Evolutionary conservation across 129 eudicot species (phyloP).

Genomic region (Rutidosis leptorrhynchoides): DNA sequence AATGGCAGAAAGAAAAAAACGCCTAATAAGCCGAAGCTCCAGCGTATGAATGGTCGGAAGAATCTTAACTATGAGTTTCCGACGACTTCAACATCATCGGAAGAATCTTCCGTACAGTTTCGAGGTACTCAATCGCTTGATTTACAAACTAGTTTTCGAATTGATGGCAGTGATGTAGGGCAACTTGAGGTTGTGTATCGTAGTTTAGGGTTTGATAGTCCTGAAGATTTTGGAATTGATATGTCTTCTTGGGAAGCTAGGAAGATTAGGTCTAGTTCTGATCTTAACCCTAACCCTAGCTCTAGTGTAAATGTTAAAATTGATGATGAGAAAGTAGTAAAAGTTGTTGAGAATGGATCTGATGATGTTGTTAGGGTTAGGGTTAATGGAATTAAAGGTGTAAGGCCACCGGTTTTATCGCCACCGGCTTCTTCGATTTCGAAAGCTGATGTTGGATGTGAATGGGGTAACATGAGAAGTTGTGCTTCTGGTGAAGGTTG

Average conservation of each 20-base stretch:
- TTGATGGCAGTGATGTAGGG: slow-evolving; percentile 59
- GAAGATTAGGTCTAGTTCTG: slow-evolving; percentile 50
- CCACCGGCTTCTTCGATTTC: slow-evolving; percentile 59
- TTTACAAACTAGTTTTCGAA: slow-evolving; percentile 52
- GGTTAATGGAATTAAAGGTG: slow-evolving; percentile 59
- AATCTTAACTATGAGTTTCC: slow-evolving; percentile 58
- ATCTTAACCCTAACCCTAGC: slow-evolving; percentile 26
- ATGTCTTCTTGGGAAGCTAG: slow-evolving; percentile 53
- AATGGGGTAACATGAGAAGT: slow-evolving; percentile 53
- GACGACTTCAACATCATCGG: slow-evolving; percentile 31
- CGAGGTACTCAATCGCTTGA: slow-evolving; percentile 59
- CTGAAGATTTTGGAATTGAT: slow-evolving; percentile 73
- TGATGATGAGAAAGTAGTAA: slow-evolving; percentile 14
- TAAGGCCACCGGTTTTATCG: slow-evolving; percentile 63
- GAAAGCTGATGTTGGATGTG: slow-evolving; percentile 48
- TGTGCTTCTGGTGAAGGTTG: slow-evolving; percentile 46
- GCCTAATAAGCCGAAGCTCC: slow-evolving; percentile 47
- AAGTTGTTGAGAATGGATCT: slow-evolving; percentile 9
- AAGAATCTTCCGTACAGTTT: slow-evolving; percentile 26
- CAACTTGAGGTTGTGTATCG: slow-evolving; percentile 46
- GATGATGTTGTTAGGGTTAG: slow-evolving; percentile 32
- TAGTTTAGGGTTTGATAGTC: slow-evolving; percentile 60
- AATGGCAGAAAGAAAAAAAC: slow-evolving; percentile 32
- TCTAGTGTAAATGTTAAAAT: slow-evolving; percentile 24
- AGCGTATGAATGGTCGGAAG: slow-evolving; percentile 54